A percentile compares a stretch with the other conserved stretches of the same genome.
Evolutionary conservation across 208 protist species (phyloP).

Genomic region (Acanthamoeba castellanii): DNA sequence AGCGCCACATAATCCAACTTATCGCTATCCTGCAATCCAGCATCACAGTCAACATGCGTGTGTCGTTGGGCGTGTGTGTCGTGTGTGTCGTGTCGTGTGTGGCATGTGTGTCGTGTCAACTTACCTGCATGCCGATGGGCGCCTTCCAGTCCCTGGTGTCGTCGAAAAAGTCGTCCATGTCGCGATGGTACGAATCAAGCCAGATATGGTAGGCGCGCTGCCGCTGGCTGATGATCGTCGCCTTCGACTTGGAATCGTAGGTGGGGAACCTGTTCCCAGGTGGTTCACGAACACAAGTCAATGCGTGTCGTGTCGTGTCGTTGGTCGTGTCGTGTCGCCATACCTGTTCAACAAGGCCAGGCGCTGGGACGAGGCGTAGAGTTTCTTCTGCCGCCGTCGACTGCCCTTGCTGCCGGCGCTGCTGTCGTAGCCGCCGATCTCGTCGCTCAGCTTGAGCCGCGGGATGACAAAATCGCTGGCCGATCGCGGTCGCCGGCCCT

Average conservation of each 20-base stretch:
- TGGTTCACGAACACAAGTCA: not conserved
- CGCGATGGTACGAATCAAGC: conserved; percentile 27
- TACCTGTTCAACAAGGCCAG: not conserved
- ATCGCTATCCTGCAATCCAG: not conserved
- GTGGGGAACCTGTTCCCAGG: not conserved
- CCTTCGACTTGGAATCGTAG: conserved; percentile 29
- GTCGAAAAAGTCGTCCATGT: conserved; percentile 43
- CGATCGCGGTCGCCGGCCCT: not conserved
- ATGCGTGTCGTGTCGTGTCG: not conserved
- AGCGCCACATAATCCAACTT: conserved; percentile 1
- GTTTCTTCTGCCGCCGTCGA: not conserved
- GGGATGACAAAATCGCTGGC: not conserved
- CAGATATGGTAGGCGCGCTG: conserved; percentile 43
- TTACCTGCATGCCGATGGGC: not conserved
- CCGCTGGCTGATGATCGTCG: conserved; percentile 45
- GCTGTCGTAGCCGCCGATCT: not conserved
- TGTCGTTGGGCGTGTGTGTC: not conserved
- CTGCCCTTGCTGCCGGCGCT: conserved; percentile 4
- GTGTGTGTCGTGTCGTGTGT: not conserved
- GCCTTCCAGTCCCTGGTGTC: conserved; percentile 40
- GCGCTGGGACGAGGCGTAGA: not conserved
- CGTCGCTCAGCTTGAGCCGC: conserved; percentile 17
- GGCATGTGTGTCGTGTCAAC: not conserved
- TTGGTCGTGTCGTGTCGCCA: no score
- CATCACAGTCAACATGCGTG: not conserved